Percentiles rank a stretch among this genome's conserved stretches.
Conservation (phyloP, 768 basidiomycete species). For the Punctularia strigosozonata region DNA sequence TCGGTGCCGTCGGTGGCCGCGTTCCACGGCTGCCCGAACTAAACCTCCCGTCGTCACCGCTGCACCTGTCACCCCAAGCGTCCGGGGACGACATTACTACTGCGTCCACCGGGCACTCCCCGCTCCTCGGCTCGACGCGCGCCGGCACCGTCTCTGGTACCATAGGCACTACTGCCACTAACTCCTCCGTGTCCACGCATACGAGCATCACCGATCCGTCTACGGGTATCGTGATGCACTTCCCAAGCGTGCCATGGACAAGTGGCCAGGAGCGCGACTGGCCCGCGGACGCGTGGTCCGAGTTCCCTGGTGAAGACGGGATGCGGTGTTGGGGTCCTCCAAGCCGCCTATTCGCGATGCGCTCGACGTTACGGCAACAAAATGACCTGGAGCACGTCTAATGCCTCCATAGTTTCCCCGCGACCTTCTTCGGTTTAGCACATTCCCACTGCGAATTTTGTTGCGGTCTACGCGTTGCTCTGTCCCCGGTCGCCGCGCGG, state of each 20-base stretch:
- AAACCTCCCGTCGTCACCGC: too few relatives aligned
- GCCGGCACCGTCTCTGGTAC: conserved; percentile 13
- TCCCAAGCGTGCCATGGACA: conserved; percentile 15
- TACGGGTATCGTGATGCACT: conserved; percentile 18
- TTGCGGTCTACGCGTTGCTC: too few relatives aligned
- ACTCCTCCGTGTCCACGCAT: conserved; percentile 20
- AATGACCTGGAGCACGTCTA: too few relatives aligned
- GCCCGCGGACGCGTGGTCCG: neutral
- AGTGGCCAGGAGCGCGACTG: conserved; percentile 6
- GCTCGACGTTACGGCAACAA: too few relatives aligned
- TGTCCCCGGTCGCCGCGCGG: too few relatives aligned
- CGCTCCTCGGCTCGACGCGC: conserved; percentile 10
- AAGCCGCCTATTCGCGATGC: too few relatives aligned
- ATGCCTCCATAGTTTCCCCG: too few relatives aligned
- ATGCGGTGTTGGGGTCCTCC: neutral
- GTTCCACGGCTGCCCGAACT: neutral
- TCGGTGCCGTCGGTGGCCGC: conserved; percentile 7
- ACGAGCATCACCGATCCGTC: conserved; percentile 19
- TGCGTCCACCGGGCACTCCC: conserved; percentile 1
- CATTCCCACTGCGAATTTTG: too few relatives aligned
- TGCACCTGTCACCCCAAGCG: too few relatives aligned
- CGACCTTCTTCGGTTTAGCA: too few relatives aligned
- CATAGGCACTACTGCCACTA: conserved; percentile 12
- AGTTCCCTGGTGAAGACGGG: neutral
- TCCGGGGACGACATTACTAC: neutral